A percentile compares a stretch with the other conserved stretches of the same genome.
phyloP scores from a whole-genome alignment of 78 protist species.

The Dictyostelium firmibasis region DNA sequence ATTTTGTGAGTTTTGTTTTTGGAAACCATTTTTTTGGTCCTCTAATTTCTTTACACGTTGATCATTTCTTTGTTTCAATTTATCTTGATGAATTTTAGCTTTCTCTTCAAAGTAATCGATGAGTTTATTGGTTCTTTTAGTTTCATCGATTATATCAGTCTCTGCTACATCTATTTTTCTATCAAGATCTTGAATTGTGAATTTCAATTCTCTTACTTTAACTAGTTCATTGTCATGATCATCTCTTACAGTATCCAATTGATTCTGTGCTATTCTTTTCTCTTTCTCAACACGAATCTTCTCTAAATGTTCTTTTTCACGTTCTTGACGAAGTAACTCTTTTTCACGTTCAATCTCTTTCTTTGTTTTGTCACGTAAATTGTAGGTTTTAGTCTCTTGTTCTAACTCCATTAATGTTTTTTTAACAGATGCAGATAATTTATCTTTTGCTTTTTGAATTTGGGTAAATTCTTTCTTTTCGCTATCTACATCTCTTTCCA shows the following conservation, averaged over 20 bases:
- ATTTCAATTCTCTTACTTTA: slow-evolving; percentile 44
- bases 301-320: slow-evolving; percentile 14
- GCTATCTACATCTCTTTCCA: slow-evolving; percentile 10
- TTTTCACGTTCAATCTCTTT: slow-evolving; percentile 65
- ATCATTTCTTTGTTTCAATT: slow-evolving; percentile 9
- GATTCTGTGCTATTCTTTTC: slow-evolving; percentile 32
- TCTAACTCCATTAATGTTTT: slow-evolving; percentile 39
- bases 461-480: slow-evolving; percentile 26
- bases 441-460: slow-evolving; percentile 46
- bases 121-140: slow-evolving; percentile 24
- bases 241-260: slow-evolving; percentile 3
- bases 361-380: slow-evolving; percentile 36
- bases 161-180: not conserved
- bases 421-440: slow-evolving; percentile 16
- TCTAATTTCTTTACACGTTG: slow-evolving; percentile 47
- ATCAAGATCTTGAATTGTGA: slow-evolving; percentile 33
- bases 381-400: slow-evolving; percentile 36
- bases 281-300: slow-evolving; percentile 58
- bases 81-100: not conserved
- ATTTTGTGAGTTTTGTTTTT: not conserved
- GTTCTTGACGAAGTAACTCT: slow-evolving; percentile 5
- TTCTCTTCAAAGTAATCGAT: slow-evolving; percentile 36
- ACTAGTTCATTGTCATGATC: slow-evolving; percentile 7
- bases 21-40: slow-evolving; percentile 7
- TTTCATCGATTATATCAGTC: slow-evolving; percentile 52